Evolutionary conservation across 2,329 filamentous ascomycete genomes (phyloP).

Genomic region (Sarocladiaceae sp.): DNA sequence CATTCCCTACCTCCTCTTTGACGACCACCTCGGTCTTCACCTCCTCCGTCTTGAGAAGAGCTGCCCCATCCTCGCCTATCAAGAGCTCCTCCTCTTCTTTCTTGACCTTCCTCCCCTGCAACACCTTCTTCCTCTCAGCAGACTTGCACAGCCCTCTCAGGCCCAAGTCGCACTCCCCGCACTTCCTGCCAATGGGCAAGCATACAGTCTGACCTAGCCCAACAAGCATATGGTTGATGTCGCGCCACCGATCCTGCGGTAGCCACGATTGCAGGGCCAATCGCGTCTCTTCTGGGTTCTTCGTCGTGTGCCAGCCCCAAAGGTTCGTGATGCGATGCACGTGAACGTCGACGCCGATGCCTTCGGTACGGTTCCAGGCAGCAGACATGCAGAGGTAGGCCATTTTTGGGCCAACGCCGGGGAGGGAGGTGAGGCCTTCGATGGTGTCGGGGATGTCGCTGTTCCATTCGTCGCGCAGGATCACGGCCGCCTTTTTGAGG

Average conservation of each 20-base stretch:
- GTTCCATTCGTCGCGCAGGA: conserved; percentile 62
- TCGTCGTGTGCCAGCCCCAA: conserved; percentile 85
- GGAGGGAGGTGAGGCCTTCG: conserved; percentile 66
- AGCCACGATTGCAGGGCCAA: conserved; percentile 73
- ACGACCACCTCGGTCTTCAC: conserved; percentile 18
- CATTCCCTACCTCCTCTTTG: conserved; percentile 24
- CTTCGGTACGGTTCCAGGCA: conserved; percentile 56
- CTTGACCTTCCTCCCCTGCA: conserved; percentile 44
- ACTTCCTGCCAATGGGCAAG: conserved; percentile 69
- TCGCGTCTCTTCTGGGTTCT: conserved; percentile 76
- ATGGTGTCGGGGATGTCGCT: conserved; percentile 78
- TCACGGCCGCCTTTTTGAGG: conserved; percentile 67
- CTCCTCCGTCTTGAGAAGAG: conserved; percentile 19
- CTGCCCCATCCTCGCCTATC: conserved; percentile 15
- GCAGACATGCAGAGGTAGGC: conserved; percentile 80
- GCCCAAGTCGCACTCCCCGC: conserved; percentile 80
- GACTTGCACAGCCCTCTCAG: conserved; percentile 68
- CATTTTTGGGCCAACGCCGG: conserved; percentile 93
- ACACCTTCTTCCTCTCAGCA: conserved; percentile 59
- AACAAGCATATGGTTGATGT: conserved; percentile 86
- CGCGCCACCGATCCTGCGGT: conserved; percentile 78
- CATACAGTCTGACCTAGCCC: conserved; percentile 85
- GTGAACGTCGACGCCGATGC: conserved; percentile 91
- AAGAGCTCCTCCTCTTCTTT: conserved; percentile 22
- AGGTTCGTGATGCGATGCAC: conserved; percentile 92